These are phyloP conservation scores for Euclidium syriacum DNA, from an alignment of 345 rosid genomes.

Conservation along the genomic window DNA sequence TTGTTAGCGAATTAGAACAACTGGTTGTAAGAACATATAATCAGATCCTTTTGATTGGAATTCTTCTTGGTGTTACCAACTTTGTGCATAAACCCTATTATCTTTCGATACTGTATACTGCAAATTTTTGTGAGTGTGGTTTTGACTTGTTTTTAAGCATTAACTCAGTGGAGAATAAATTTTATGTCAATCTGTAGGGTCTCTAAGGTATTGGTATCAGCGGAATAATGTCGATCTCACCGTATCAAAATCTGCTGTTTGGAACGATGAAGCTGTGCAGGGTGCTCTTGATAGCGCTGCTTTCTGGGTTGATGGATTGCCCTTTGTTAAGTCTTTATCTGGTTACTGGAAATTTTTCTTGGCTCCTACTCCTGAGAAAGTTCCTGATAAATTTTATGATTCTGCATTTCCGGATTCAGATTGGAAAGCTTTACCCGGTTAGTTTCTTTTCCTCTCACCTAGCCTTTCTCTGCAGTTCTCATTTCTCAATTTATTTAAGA, in stretches of 20 bases:
- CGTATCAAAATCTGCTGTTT: slow-evolving; percentile 62
- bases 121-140: not conserved
- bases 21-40: not conserved
- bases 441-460: not conserved
- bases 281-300: slow-evolving; percentile 71
- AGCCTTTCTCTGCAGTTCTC: no score
- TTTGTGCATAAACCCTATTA: not conserved
- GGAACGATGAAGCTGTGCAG: slow-evolving; percentile 85
- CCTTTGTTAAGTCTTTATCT: slow-evolving; percentile 76
- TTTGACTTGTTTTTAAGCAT: not conserved
- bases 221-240: slow-evolving; percentile 69
- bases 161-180: not conserved
- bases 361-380: slow-evolving; percentile 57
- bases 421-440: slow-evolving; percentile 81
- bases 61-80: not conserved
- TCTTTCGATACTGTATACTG: slow-evolving; percentile 1
- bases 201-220: slow-evolving; percentile 77
- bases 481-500: no score
- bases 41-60: not conserved
- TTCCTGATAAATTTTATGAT: slow-evolving; percentile 58
- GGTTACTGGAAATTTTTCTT: slow-evolving; percentile 87
- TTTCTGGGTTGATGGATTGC: slow-evolving; percentile 76
- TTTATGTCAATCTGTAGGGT: slow-evolving; percentile 40
- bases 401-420: slow-evolving; percentile 57
- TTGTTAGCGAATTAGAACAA: not conserved